These are phyloP conservation scores for Phaffomyces thermotolerans DNA, from an alignment of 805 yeast species.

Conservation along the genomic window DNA sequence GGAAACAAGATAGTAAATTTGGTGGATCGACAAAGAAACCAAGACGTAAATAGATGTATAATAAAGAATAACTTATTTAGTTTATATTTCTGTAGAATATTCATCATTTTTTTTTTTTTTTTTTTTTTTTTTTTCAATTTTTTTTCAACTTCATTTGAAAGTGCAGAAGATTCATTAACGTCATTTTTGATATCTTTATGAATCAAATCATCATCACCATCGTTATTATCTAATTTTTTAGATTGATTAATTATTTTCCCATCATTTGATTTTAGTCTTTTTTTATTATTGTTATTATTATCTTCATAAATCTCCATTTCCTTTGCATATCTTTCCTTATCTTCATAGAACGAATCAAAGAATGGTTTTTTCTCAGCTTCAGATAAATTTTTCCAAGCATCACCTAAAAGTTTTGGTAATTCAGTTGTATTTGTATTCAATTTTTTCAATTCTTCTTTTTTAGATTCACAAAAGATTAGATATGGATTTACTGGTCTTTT, in stretches of 20 bases:
- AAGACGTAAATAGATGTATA: background rate
- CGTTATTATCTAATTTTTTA: background rate
- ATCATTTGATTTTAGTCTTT: slow-evolving; percentile 1
- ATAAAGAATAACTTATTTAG: too few relatives aligned
- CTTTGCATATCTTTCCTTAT: slow-evolving; percentile 61
- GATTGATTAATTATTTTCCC: background rate
- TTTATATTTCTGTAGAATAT: too few relatives aligned
- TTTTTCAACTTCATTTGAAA: background rate
- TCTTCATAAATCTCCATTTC: slow-evolving; percentile 56
- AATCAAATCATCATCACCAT: slow-evolving; percentile 14
- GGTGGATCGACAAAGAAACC: background rate
- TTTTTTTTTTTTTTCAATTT: too few relatives aligned
- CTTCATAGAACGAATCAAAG: slow-evolving; percentile 70
- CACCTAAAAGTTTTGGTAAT: slow-evolving; percentile 71
- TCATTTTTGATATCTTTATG: slow-evolving; percentile 9
- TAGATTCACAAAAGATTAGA: slow-evolving; percentile 68
- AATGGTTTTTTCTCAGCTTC: slow-evolving; percentile 68
- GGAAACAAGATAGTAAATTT: background rate
- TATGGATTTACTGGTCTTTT: slow-evolving; percentile 90
- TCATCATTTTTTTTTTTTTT: too few relatives aligned
- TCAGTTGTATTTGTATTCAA: slow-evolving; percentile 49
- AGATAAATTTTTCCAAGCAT: slow-evolving; percentile 72
- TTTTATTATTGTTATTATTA: background rate
- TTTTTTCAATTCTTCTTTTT: slow-evolving; percentile 63
- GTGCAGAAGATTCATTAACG: background rate